Percentiles rank a stretch among this genome's conserved stretches.
These are phyloP conservation scores for Acephala macrosclerotiorum DNA, from an alignment of 2,329 filamentous ascomycete genomes.

Conservation along the genomic window DNA sequence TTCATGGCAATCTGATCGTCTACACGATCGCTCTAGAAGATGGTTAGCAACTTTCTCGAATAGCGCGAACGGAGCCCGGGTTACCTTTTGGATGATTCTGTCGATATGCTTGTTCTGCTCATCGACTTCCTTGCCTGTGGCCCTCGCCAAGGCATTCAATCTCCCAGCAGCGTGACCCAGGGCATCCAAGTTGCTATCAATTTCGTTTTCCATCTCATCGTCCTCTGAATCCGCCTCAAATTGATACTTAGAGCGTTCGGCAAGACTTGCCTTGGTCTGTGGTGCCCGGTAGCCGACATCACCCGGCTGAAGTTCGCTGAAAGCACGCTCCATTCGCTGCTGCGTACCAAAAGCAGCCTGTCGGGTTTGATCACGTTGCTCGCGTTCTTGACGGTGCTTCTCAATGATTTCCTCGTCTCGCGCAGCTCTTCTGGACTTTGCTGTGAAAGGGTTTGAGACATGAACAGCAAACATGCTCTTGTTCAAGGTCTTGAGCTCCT, in stretches of 20 bases:
- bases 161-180: constrained; percentile 68
- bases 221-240: constrained; percentile 65
- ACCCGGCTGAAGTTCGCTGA: constrained; percentile 51
- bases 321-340: constrained; percentile 60
- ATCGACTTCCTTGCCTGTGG: constrained; percentile 78
- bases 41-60: constrained; percentile 4
- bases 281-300: constrained; percentile 41
- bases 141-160: constrained; percentile 76
- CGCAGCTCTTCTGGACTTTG: constrained; percentile 66
- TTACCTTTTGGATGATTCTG: constrained; percentile 79
- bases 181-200: constrained; percentile 70
- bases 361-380: constrained; percentile 69
- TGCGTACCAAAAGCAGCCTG: constrained; percentile 59
- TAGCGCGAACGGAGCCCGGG: constrained; percentile 33
- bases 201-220: constrained; percentile 70
- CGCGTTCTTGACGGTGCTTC: constrained; percentile 70
- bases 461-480: constrained; percentile 90
- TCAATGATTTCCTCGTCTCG: constrained; percentile 75
- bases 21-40: constrained; percentile 76
- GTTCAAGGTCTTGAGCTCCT: constrained; percentile 85
- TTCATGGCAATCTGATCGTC: constrained; percentile 85
- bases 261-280: constrained; percentile 50
- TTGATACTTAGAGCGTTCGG: constrained; percentile 75
- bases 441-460: constrained; percentile 80
- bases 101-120: constrained; percentile 81